These are phyloP conservation scores for Alternaria sp. DNA, from an alignment of 2,329 filamentous ascomycete genomes.

Conservation along the genomic window DNA sequence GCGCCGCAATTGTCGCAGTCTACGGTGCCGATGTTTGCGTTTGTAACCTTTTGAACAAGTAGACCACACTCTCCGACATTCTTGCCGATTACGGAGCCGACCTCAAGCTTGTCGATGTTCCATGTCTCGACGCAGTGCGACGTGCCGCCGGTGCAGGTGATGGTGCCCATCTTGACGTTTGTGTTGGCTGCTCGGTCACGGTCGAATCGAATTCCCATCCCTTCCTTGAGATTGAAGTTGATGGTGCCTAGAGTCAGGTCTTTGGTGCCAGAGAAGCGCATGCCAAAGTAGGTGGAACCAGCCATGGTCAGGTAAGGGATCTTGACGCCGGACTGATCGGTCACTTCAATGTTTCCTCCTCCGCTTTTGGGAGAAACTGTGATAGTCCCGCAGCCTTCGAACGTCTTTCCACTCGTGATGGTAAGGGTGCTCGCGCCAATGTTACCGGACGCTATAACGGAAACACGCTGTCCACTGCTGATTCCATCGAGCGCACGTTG, in stretches of 20 bases:
- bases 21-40: conserved; percentile 63
- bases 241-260: conserved; percentile 61
- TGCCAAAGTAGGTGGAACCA: conserved; percentile 65
- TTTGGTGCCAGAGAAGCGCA: conserved; percentile 63
- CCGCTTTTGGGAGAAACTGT: conserved; percentile 54
- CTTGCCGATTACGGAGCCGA: conserved; percentile 62
- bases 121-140: conserved; percentile 67
- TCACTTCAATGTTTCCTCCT: conserved; percentile 63
- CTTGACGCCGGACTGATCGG: conserved; percentile 58
- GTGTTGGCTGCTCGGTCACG: conserved; percentile 62
- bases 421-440: conserved; percentile 63
- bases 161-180: conserved; percentile 63
- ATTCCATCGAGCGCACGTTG: conserved; percentile 64
- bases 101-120: conserved; percentile 65
- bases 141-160: conserved; percentile 62
- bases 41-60: conserved; percentile 63
- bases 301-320: conserved; percentile 67
- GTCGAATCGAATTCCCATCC: conserved; percentile 66
- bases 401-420: conserved; percentile 63
- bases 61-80: conserved; percentile 65
- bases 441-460: conserved; percentile 63
- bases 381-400: conserved; percentile 67
- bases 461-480: conserved; percentile 61
- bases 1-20: conserved; percentile 64
- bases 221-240: conserved; percentile 63